These are phyloP conservation scores for Didymellaceae sp. DNA, from an alignment of 2,329 filamentous ascomycete genomes.

Conservation along the genomic window DNA sequence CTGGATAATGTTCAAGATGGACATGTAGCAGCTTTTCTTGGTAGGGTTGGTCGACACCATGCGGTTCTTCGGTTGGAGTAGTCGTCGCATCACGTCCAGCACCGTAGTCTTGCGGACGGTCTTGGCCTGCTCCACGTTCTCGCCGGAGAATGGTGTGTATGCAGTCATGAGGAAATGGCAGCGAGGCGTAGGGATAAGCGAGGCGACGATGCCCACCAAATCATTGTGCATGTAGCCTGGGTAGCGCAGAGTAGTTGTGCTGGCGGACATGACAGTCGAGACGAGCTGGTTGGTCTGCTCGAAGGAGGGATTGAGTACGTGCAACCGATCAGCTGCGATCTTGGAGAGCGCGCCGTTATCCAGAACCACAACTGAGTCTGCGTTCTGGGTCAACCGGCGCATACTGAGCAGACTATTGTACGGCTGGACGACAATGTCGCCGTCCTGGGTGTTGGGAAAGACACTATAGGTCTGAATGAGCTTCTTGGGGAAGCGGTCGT, in stretches of 20 bases:
- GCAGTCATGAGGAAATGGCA: conserved; percentile 99
- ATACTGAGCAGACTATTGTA: conserved; percentile 97
- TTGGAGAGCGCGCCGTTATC: conserved; percentile 93
- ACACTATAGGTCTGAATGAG: conserved; percentile 99
- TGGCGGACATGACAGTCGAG: conserved; percentile 98
- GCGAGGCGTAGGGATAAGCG: conserved; percentile 91
- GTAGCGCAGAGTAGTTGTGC: conserved; percentile 94
- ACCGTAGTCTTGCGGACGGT: conserved; percentile 98
- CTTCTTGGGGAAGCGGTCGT: conserved; percentile 98
- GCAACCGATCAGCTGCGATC: conserved; percentile 91
- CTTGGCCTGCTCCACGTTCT: conserved; percentile 95
- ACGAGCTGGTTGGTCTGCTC: conserved; percentile 95
- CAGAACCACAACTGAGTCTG: conserved; percentile 94
- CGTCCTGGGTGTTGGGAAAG: conserved; percentile 90
- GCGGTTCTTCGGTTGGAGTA: conserved; percentile 97
- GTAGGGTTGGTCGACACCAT: conserved; percentile 97
- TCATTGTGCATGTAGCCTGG: conserved; percentile 99
- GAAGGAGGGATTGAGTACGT: conserved; percentile 94
- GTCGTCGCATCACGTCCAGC: conserved; percentile 92
- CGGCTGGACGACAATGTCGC: conserved; percentile 94
- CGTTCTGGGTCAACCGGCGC: conserved; percentile 90
- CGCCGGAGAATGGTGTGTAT: conserved; percentile 96
- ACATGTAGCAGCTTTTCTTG: conserved; percentile 99
- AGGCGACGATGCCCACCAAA: conserved; percentile 93
- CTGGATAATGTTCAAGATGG: conserved; percentile 98